Conservation (phyloP, 495 filamentous ascomycete genomes). For the Neurospora sp. region DNA sequence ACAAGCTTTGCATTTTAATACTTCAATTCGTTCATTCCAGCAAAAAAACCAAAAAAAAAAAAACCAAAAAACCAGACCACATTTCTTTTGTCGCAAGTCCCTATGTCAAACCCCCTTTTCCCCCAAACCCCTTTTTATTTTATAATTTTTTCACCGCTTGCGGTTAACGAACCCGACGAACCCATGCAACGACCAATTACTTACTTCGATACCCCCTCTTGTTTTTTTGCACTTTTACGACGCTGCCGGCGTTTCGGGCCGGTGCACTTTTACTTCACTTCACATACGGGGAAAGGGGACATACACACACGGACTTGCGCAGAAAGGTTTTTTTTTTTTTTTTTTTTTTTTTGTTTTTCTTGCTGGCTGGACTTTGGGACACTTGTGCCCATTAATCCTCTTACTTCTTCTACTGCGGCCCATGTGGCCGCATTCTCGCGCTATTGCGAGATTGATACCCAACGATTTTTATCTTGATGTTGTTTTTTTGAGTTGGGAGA, state of each 20-base stretch:
- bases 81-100: neutral
- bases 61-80: neutral
- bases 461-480: neutral
- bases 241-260: neutral
- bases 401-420: neutral
- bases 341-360: no score
- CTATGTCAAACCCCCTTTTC: neutral
- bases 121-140: neutral
- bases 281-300: neutral
- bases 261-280: neutral
- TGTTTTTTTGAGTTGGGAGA: neutral
- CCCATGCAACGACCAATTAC: neutral
- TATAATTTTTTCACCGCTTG: neutral
- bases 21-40: neutral
- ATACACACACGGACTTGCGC: neutral
- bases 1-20: neutral
- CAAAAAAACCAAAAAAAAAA: neutral
- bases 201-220: neutral
- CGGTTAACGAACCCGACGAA: neutral
- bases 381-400: neutral
- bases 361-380: neutral
- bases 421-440: neutral
- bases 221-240: neutral
- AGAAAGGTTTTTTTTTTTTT: neutral
- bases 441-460: neutral